A percentile compares a stretch with the other conserved stretches of the same genome.
phyloP scores from a whole-genome alignment of 139 green algal genomes.

The Picochlorum sp. region DNA sequence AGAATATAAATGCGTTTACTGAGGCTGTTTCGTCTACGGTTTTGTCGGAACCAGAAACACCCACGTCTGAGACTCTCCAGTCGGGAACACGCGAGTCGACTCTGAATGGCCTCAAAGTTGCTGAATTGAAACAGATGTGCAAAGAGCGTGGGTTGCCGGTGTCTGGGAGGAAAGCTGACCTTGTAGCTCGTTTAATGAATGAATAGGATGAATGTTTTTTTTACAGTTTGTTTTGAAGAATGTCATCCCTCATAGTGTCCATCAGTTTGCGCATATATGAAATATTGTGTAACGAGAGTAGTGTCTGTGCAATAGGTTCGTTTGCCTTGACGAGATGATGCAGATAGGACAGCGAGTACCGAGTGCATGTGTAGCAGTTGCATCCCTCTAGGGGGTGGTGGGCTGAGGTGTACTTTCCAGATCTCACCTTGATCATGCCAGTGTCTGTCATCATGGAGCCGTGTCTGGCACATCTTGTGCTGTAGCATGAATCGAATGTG shows the following conservation, averaged over 20 bases:
- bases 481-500: conserved; percentile 42
- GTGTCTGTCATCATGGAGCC: conserved; percentile 24
- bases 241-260: conserved; percentile 11
- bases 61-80: too few species aligned
- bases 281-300: conserved; percentile 45
- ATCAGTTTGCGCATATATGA: conserved; percentile 41
- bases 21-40: too few species aligned
- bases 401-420: conserved; percentile 23
- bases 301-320: conserved; percentile 30
- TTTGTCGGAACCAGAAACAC: too few species aligned
- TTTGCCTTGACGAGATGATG: conserved; percentile 47
- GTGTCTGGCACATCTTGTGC: conserved; percentile 30
- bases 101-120: neutral
- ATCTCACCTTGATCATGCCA: conserved; percentile 14
- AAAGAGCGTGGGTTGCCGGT: neutral
- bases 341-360: conserved; percentile 38
- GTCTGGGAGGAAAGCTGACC: conserved; percentile 11
- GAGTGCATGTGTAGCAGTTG: conserved; percentile 28
- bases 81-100: neutral
- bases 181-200: conserved; percentile 8
- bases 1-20: too few species aligned
- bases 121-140: neutral
- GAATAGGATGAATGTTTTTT: neutral
- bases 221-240: neutral
- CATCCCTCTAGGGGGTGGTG: conserved; percentile 18